phyloP scores from a whole-genome alignment of 108 stramenopile genomes.

The Cyclotella sp. region DNA sequence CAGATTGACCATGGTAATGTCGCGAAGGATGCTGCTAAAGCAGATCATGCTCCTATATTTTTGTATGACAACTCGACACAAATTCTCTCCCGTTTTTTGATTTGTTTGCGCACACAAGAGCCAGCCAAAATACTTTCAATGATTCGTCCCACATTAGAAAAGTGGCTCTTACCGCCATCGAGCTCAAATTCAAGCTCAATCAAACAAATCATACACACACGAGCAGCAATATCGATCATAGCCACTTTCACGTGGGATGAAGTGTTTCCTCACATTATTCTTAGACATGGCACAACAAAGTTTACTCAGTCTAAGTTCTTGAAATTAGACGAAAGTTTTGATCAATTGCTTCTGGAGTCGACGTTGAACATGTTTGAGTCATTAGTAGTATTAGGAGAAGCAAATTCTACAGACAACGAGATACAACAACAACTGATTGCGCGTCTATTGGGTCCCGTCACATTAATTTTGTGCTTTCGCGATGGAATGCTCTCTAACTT shows the following conservation, averaged over 20 bases:
- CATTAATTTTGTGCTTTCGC: constrained; percentile 34
- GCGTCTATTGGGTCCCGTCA: constrained; percentile 36
- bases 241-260: constrained; percentile 50
- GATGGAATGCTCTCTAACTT: constrained; percentile 32
- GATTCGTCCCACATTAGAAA: constrained; percentile 37
- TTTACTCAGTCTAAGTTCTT: constrained; percentile 17
- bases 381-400: constrained; percentile 21
- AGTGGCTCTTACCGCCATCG: constrained; percentile 31
- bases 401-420: constrained; percentile 19
- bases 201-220: constrained; percentile 33
- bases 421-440: constrained; percentile 22
- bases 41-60: constrained; percentile 25
- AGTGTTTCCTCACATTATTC: constrained; percentile 1
- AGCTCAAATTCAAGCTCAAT: neutral
- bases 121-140: constrained; percentile 41
- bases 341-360: constrained; percentile 22
- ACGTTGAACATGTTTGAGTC: constrained; percentile 27
- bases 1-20: neutral
- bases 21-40: neutral
- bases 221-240: constrained; percentile 46
- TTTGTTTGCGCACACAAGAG: constrained; percentile 22
- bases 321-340: constrained; percentile 32
- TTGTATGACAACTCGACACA: constrained; percentile 38
- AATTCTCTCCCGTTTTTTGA: constrained; percentile 37
- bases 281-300: neutral